Evolutionary conservation across 2,329 filamentous ascomycete species (phyloP).

Genomic region (Fonsecaea multimorphosa): DNA sequence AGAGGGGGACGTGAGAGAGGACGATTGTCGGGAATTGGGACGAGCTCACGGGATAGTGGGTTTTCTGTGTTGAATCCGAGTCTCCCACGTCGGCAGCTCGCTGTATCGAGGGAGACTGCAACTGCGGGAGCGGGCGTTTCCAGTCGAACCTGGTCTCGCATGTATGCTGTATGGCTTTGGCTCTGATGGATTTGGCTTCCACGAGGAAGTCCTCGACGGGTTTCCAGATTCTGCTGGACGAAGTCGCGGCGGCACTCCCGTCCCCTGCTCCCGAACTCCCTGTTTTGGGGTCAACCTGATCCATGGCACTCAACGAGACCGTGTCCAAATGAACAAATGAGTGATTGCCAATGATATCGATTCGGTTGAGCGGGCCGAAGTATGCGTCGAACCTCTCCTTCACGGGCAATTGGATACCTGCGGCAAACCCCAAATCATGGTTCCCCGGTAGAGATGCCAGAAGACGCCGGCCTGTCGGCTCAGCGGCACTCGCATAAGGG

Average conservation of each 20-base stretch:
- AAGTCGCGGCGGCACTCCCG: slow-evolving; percentile 45
- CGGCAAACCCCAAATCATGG: slow-evolving; percentile 91
- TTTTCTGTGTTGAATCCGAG: neutral
- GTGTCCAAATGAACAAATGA: slow-evolving; percentile 91
- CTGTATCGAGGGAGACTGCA: slow-evolving; percentile 21
- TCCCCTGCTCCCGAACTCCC: slow-evolving; percentile 56
- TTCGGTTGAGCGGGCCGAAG: slow-evolving; percentile 88
- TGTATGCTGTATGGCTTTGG: slow-evolving; percentile 58
- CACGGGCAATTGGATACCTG: slow-evolving; percentile 79
- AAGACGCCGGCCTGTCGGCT: slow-evolving; percentile 74
- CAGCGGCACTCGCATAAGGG: slow-evolving; percentile 55
- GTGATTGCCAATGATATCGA: slow-evolving; percentile 93
- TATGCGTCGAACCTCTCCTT: slow-evolving; percentile 83
- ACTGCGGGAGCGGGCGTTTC: slow-evolving; percentile 10
- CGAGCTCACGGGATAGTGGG: slow-evolving; percentile 21
- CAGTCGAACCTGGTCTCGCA: slow-evolving; percentile 29
- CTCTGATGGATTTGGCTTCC: slow-evolving; percentile 67
- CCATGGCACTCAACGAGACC: slow-evolving; percentile 81
- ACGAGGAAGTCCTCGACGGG: slow-evolving; percentile 79
- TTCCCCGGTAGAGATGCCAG: slow-evolving; percentile 90
- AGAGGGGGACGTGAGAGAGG: slow-evolving; percentile 89
- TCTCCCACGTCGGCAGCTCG: slow-evolving; percentile 4
- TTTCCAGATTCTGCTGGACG: slow-evolving; percentile 69
- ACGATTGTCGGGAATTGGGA: slow-evolving; percentile 77
- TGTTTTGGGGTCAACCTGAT: slow-evolving; percentile 58